Evolutionary conservation across 106 monocot species (phyloP).

Genomic region (Iris macrosiphon): DNA sequence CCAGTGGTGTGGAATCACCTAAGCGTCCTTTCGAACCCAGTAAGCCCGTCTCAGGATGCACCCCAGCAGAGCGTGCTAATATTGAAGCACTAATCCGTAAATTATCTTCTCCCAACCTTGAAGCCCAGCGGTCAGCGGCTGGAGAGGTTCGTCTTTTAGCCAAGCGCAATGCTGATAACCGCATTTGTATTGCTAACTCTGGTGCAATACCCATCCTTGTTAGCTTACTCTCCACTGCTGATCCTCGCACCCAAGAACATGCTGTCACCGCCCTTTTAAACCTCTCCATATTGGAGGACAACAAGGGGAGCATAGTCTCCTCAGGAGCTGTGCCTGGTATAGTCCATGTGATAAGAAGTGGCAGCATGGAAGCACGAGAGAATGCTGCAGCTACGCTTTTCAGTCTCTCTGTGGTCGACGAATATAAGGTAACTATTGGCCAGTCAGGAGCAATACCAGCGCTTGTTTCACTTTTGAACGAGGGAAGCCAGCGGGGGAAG

Average conservation of each 20-base stretch:
- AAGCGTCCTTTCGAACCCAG: slow-evolving; percentile 31
- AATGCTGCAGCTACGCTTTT: slow-evolving; percentile 57
- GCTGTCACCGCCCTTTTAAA: slow-evolving; percentile 67
- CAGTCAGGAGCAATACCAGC: slow-evolving; percentile 50
- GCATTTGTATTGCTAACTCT: slow-evolving; percentile 49
- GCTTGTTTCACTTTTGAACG: slow-evolving; percentile 37
- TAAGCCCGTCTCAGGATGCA: slow-evolving; percentile 32
- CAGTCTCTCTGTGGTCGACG: slow-evolving; percentile 51
- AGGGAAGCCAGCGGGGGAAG: slow-evolving; percentile 55
- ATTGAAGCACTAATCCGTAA: slow-evolving; percentile 47
- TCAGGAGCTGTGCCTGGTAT: slow-evolving; percentile 39
- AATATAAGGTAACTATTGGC: slow-evolving; percentile 55
- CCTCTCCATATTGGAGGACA: slow-evolving; percentile 62
- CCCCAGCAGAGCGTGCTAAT: slow-evolving; percentile 27
- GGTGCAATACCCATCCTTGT: slow-evolving; percentile 50
- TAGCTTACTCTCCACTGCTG: slow-evolving; percentile 27
- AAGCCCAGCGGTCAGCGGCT: slow-evolving; percentile 41
- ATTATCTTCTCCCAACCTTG: slow-evolving; percentile 22
- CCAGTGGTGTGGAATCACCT: slow-evolving; percentile 71
- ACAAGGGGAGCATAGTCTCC: slow-evolving; percentile 35
- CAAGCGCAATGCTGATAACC: slow-evolving; percentile 45
- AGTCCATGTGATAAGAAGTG: slow-evolving; percentile 33
- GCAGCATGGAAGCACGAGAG: slow-evolving; percentile 52
- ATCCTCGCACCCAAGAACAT: slow-evolving; percentile 44
- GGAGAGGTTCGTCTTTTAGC: slow-evolving; percentile 55